Percentiles rank a stretch among this genome's conserved stretches.
These are phyloP conservation scores for Ogataea paraovalis DNA, from an alignment of 805 yeast species.

Conservation along the genomic window DNA sequence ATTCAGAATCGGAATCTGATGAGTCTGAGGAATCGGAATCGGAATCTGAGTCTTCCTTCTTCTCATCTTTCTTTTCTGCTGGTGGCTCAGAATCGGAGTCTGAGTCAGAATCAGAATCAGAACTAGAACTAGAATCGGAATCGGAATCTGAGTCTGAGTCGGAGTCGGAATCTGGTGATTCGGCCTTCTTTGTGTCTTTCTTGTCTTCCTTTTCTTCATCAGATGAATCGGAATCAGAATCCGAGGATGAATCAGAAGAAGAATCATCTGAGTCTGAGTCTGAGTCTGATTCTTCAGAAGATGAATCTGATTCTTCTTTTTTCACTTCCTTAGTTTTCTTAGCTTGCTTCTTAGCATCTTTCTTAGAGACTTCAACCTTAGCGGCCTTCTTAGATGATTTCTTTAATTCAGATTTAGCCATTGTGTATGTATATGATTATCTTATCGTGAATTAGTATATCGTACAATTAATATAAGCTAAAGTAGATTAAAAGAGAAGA, in stretches of 20 bases:
- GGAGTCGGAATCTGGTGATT: conserved; percentile 16
- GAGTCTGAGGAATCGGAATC: conserved; percentile 9
- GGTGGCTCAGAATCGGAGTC: conserved; percentile 14
- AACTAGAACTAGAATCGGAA: conserved; percentile 20
- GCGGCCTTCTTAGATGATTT: conserved; percentile 21
- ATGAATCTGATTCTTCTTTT: conserved; percentile 13
- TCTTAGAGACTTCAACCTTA: conserved; percentile 16
- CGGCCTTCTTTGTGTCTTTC: conserved; percentile 19
- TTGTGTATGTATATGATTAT: conserved; percentile 6
- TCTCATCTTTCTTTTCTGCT: too few species aligned
- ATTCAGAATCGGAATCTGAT: conserved; percentile 15
- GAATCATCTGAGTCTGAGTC: conserved; percentile 14
- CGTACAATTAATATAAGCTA: too few species aligned
- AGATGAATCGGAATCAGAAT: conserved; percentile 19
- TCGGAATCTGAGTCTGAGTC: conserved; percentile 22
- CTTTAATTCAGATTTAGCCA: conserved; percentile 29
- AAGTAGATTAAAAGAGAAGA: background rate
- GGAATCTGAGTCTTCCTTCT: conserved; percentile 10
- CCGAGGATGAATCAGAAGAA: conserved; percentile 15
- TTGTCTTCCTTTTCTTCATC: conserved; percentile 11
- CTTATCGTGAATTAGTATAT: background rate
- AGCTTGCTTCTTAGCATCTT: conserved; percentile 19
- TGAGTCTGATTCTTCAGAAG: conserved; percentile 5
- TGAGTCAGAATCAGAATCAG: conserved; percentile 16
- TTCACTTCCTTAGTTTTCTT: conserved; percentile 18